Conservation (phyloP, 2,329 filamentous ascomycete genomes). For the Cordyceps pruinosa region DNA sequence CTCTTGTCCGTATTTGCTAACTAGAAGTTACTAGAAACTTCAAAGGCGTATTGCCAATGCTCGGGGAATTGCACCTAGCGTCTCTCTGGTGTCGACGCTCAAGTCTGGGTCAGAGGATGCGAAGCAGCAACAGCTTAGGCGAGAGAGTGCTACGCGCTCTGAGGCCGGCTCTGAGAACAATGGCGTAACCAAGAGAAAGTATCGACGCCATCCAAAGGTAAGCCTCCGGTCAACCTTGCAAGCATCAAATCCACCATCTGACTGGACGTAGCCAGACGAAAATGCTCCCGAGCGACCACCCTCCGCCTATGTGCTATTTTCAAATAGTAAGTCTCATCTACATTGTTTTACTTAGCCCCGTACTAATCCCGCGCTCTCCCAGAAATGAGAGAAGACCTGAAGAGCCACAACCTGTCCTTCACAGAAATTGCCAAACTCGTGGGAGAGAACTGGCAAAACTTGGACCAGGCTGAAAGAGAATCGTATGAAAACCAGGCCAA, state of each 20-base stretch:
- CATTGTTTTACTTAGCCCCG: neutral
- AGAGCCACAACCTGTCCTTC: slow-evolving; percentile 69
- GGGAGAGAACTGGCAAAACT: slow-evolving; percentile 73
- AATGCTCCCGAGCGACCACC: slow-evolving; percentile 73
- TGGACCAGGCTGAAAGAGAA: slow-evolving; percentile 61
- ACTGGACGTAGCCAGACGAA: slow-evolving; percentile 55
- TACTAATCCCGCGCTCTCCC: neutral
- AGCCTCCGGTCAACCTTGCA: slow-evolving; percentile 16
- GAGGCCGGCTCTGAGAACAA: slow-evolving; percentile 38
- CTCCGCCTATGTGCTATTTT: slow-evolving; percentile 80
- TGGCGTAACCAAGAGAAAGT: slow-evolving; percentile 60
- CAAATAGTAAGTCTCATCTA: slow-evolving; percentile 57
- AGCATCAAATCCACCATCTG: neutral
- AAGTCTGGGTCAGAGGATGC: slow-evolving; percentile 44
- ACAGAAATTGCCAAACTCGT: slow-evolving; percentile 79
- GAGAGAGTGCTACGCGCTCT: slow-evolving; percentile 38
- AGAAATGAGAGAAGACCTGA: slow-evolving; percentile 73
- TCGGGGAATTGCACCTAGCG: slow-evolving; percentile 53
- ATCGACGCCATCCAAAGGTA: slow-evolving; percentile 71
- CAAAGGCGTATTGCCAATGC: slow-evolving; percentile 74
- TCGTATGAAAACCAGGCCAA: slow-evolving; percentile 66
- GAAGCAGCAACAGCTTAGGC: slow-evolving; percentile 46
- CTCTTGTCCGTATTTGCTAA: slow-evolving; percentile 15
- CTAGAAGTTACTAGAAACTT: slow-evolving; percentile 58
- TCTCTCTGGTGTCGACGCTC: slow-evolving; percentile 42